Base-by-base conservation (phyloP, 306 rosid genomes). In the Cucurbita argyrosperma region DNA sequence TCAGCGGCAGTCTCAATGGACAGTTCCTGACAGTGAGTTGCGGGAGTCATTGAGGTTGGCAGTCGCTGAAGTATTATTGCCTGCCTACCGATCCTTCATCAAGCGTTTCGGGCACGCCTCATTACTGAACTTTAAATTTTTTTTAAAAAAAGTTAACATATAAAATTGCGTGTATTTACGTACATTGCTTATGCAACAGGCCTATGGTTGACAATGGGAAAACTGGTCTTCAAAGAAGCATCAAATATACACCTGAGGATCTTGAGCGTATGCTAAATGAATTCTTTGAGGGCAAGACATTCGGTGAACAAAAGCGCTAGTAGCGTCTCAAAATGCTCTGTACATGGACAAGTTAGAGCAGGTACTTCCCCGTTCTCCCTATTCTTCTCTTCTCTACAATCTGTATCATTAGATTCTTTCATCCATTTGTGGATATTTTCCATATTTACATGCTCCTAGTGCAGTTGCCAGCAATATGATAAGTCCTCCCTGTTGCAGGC, bases 1-100 rank as follows among this genome's bases (percentile, higher is more conserved):
- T 85, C 88, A 85, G 78, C 87, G 97, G 78, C 99, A 91, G 76
- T 89, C 97, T 46, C 97, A 91, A 78, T 91, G 99, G 97, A 95
- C 99, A 40, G 87, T 95, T 81, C 99, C 96, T 3, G 99, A 95
- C 65, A 95, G 89, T 45, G 99, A 95, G 83, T 75, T 95, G 82
- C 90, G 99, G 7, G 99, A 95, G 88, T 91, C 99, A 47, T 80
- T 95, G 39, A 88, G 96, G 83, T 78, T 95, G 73, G 99, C 97
- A 37, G 96, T 95, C 50, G 96, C 97, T 65, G 97, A 95, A 86
- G 96, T 95, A 39, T 85, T 95, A 54, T 85, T 95, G 79, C 97
- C 97, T 62, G 99, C 99, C 30, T 95, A 89, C 81, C 82, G 96
- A 89, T 91, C 97, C 50, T 95, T 95, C 83, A 67, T 85, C 73